Evolutionary conservation across 441 rosid species (phyloP).

Genomic region (Populus hybrid): DNA sequence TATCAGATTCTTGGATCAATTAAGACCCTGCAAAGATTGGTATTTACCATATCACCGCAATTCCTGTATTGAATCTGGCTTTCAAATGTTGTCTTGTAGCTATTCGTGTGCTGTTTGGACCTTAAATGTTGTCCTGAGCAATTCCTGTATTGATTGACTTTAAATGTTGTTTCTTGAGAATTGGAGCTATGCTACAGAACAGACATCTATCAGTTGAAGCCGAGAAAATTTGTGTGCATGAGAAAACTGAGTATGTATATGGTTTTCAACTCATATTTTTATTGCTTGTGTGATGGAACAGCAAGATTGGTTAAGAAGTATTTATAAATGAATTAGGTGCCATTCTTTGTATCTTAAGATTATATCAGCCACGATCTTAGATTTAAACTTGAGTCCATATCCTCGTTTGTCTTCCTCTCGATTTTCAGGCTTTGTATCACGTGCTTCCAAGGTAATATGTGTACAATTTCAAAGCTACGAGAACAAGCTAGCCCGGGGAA

Average conservation of each 20-base stretch:
- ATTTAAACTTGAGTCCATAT: too few species aligned
- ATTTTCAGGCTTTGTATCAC: slow-evolving; percentile 81
- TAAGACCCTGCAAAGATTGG: neutral
- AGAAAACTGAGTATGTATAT: too few species aligned
- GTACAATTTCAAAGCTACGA: slow-evolving; percentile 69
- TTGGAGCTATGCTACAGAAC: too few species aligned
- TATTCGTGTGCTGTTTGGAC: neutral
- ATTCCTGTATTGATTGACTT: neutral
- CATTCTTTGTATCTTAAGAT: too few species aligned
- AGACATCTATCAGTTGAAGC: too few species aligned
- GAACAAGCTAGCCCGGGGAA: slow-evolving; percentile 55
- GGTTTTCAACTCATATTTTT: too few species aligned
- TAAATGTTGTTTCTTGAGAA: neutral
- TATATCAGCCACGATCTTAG: too few species aligned
- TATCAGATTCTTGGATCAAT: neutral
- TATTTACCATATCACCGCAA: neutral
- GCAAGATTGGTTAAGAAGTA: neutral
- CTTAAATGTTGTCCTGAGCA: neutral
- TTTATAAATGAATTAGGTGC: too few species aligned
- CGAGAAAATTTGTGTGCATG: too few species aligned
- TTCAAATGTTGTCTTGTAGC: neutral
- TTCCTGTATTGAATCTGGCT: neutral
- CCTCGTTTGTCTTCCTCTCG: too few species aligned
- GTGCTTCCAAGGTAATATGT: slow-evolving; percentile 81
- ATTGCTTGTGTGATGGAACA: neutral